Evolutionary conservation across 352 stramenopile species (phyloP).

Genomic region (Phytopythium boreale): DNA sequence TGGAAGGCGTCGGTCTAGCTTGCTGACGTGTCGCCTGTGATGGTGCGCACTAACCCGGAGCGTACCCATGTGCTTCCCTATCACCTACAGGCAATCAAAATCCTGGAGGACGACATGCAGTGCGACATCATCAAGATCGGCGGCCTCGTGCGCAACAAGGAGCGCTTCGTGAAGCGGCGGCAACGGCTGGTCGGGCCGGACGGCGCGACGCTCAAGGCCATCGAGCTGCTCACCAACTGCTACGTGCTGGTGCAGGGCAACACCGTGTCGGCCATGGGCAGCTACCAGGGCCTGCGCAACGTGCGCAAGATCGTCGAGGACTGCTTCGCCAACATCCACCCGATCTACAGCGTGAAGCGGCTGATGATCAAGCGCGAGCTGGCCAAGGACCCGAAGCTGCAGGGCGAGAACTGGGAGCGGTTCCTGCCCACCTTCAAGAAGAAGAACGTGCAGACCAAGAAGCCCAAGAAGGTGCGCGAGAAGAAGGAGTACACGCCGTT

Average conservation of each 20-base stretch:
- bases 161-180: constrained; percentile 98
- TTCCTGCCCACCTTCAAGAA: constrained; percentile 99
- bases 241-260: constrained; percentile 99
- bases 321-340: constrained; percentile 99
- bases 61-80: not conserved
- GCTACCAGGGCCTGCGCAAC: constrained; percentile 91
- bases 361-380: constrained; percentile 99
- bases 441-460: constrained; percentile 98
- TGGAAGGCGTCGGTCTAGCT: not conserved
- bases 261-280: constrained; percentile 92
- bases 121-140: constrained; percentile 99
- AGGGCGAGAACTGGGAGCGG: constrained; percentile 97
- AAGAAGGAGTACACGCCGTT: constrained; percentile 99
- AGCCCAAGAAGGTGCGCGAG: constrained; percentile 84
- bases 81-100: constrained; percentile 85
- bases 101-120: constrained; percentile 98
- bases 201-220: constrained; percentile 95
- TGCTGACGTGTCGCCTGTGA: not conserved
- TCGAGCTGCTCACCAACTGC: constrained; percentile 99
- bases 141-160: constrained; percentile 98
- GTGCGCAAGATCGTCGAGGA: constrained; percentile 98
- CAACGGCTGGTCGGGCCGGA: constrained; percentile 97
- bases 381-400: constrained; percentile 97
- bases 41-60: not conserved
- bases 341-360: constrained; percentile 99